phyloP scores from a whole-genome alignment of 805 yeast species.

The Metschnikowia koreensis region DNA sequence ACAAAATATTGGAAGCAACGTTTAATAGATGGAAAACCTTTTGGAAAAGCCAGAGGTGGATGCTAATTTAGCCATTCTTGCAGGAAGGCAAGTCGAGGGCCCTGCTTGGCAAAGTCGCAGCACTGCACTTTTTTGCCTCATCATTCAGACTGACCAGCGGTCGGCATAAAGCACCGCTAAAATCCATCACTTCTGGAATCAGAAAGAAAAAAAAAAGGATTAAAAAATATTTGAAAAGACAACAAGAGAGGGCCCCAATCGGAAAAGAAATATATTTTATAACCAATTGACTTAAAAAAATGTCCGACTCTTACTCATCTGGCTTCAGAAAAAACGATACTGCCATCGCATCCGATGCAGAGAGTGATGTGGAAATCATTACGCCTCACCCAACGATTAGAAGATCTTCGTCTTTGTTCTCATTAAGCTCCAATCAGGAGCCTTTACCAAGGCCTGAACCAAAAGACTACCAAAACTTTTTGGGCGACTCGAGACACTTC shows the following conservation, averaged over 20 bases:
- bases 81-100: slow-evolving; percentile 8
- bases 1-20: too few species aligned
- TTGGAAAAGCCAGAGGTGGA: not conserved
- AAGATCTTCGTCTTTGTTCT: slow-evolving; percentile 53
- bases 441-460: slow-evolving; percentile 77
- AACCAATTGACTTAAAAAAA: not conserved
- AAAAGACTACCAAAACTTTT: slow-evolving; percentile 73
- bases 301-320: slow-evolving; percentile 15
- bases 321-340: slow-evolving; percentile 30
- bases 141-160: not conserved
- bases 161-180: not conserved
- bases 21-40: too few species aligned
- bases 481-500: slow-evolving; percentile 81
- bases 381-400: slow-evolving; percentile 36
- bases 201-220: not conserved
- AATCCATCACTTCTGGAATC: not conserved
- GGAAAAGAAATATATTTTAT: too few species aligned
- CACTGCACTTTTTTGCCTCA: slow-evolving; percentile 3
- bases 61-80: not conserved
- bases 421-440: slow-evolving; percentile 51
- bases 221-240: not conserved
- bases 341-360: slow-evolving; percentile 39
- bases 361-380: slow-evolving; percentile 27
- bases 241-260: not conserved
- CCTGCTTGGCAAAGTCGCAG: slow-evolving; percentile 5